Evolutionary conservation across 768 basidiomycete genomes (phyloP).

Genomic region (Cytidiella melzeri): DNA sequence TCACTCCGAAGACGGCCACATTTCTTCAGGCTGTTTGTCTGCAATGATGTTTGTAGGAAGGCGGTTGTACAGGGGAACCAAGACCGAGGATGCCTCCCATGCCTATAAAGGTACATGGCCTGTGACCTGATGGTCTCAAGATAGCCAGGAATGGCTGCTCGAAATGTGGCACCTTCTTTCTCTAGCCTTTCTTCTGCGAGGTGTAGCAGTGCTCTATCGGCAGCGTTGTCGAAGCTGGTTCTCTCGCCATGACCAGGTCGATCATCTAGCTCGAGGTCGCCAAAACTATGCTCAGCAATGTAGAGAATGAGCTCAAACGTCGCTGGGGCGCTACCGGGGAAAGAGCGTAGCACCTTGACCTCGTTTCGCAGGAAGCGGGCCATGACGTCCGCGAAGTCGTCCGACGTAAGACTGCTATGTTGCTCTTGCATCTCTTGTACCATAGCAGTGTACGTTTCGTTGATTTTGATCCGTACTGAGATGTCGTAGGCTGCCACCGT

Average conservation of each 20-base stretch:
- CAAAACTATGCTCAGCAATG: not conserved
- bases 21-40: not conserved
- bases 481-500: not conserved
- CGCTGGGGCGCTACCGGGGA: not conserved
- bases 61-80: not conserved
- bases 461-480: not conserved
- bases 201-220: not conserved
- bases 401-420: not conserved
- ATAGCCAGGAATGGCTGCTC: not conserved
- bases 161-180: not conserved
- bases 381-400: not conserved
- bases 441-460: not conserved
- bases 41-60: not conserved
- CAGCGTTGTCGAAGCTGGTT: not conserved
- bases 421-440: not conserved
- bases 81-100: not conserved
- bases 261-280: not conserved
- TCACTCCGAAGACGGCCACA: not conserved
- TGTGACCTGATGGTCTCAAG: not conserved
- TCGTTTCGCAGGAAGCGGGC: not conserved
- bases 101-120: not conserved
- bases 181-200: not conserved
- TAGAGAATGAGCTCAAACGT: not conserved
- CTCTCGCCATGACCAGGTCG: not conserved
- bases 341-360: not conserved